Base-by-base conservation (phyloP, 768 basidiomycete genomes). In the Trametes cinnabarina region DNA sequence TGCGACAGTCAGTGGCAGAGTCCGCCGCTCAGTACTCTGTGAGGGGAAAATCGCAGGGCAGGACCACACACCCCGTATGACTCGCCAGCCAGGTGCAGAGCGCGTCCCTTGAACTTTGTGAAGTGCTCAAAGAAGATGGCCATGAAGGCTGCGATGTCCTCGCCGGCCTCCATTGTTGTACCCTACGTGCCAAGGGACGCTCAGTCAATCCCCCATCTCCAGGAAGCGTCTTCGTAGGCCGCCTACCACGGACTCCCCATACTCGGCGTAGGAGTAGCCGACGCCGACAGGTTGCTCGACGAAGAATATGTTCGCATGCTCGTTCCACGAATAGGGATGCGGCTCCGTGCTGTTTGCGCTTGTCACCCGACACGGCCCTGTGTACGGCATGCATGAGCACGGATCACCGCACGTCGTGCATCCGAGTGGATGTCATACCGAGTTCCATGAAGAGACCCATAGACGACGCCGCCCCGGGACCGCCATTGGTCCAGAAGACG, bases 81-180 rank as follows among this genome's bases (percentile, higher is more conserved):
- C 69, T 84, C 72, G 17, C 76, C 75, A 20, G 73, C 69, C 59
- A 77, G 65, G 47, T 76, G 76, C 35, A 76, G 71, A 3, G 74
- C 67, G 2, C 87, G 74, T 2, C 86, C 87, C 62, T 87, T 83
- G 75, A 90, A 89, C 64, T 85, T 75, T 54, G 71, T 77, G 66
- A 92, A 92, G 56, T 84, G 78, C 63, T 90, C 86, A 47, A 90
- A 90, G 72, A 90, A 90, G 53, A 90, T 82, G 3, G 81, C 74
- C 0, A 90, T 76, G 62, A 90, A 90, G 0, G 83, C 81, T 0
- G 87, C 86, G 4, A 90, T 82, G 63, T 90, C 87, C 50, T 80
- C 76, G 0, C 86, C 85, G 3, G 85, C 87, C 43, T 87, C 84
- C 65, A 85, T 81, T 0, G 86, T 83, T 2, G 81, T 87, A 46